Percentiles rank a stretch among this genome's conserved stretches.
phyloP scores from a whole-genome alignment of 2,329 filamentous ascomycete genomes.

The Cladobotryum protrusum region DNA sequence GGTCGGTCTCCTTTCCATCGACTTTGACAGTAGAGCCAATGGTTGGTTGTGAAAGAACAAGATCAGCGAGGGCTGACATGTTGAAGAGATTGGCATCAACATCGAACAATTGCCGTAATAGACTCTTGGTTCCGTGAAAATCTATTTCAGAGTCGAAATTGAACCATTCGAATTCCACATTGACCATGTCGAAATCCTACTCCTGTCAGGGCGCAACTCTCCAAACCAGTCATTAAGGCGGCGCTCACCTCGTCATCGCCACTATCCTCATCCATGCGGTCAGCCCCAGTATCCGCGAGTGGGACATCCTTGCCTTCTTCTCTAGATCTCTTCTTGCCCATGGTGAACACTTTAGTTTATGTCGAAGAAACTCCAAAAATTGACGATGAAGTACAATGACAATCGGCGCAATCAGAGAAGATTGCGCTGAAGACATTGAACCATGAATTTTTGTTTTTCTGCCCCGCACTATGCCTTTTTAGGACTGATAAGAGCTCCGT shows the following conservation, averaged over 20 bases:
- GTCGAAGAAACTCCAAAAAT: not conserved
- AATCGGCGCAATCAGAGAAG: not conserved
- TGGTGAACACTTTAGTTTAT: conserved; percentile 18
- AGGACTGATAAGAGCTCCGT: conserved; percentile 19
- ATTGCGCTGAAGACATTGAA: conserved; percentile 9
- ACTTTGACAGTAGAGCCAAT: conserved; percentile 95
- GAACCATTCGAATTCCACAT: conserved; percentile 99
- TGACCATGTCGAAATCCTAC: conserved; percentile 82
- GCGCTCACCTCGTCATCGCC: conserved; percentile 47
- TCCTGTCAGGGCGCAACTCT: conserved; percentile 6
- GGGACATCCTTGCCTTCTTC: conserved; percentile 40
- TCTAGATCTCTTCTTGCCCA: conserved; percentile 47
- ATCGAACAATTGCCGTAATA: conserved; percentile 88
- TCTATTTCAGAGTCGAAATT: conserved; percentile 85
- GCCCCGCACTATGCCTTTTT: conserved; percentile 37
- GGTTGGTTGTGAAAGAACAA: conserved; percentile 79
- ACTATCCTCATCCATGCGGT: conserved; percentile 47
- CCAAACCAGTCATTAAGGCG: not conserved
- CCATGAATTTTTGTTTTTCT: conserved; percentile 8
- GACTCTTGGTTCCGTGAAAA: conserved; percentile 88
- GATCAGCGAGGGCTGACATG: conserved; percentile 75
- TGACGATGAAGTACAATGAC: not conserved
- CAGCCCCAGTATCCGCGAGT: conserved; percentile 33
- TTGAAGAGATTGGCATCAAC: conserved; percentile 80
- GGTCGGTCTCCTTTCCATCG: conserved; percentile 88